phyloP scores from a whole-genome alignment of 768 basidiomycete genomes.

The Agaricus subrufescens region DNA sequence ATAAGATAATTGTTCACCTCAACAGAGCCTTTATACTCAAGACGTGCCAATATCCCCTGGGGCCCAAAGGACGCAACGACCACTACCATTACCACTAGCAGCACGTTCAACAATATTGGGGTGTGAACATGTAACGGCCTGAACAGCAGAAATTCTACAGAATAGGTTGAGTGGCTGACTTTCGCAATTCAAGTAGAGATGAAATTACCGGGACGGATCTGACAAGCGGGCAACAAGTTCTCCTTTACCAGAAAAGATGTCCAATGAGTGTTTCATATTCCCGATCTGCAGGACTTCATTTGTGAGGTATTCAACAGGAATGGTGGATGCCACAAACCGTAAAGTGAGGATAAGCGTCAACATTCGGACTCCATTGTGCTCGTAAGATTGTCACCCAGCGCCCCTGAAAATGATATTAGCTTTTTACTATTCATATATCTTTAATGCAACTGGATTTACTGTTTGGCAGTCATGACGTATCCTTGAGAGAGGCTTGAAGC shows the following conservation, averaged over 20 bases:
- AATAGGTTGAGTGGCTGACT: slow-evolving; percentile 5
- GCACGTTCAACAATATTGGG: slow-evolving; percentile 70
- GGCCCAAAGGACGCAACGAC: slow-evolving; percentile 80
- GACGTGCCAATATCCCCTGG: slow-evolving; percentile 22
- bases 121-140: slow-evolving; percentile 89
- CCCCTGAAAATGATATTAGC: slow-evolving; percentile 40
- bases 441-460: slow-evolving; percentile 31
- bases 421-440: background rate
- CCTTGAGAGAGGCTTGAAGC: slow-evolving; percentile 57
- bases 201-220: slow-evolving; percentile 48
- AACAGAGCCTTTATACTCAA: background rate
- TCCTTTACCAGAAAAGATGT: slow-evolving; percentile 75
- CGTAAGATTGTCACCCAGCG: slow-evolving; percentile 77
- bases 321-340: slow-evolving; percentile 42
- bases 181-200: background rate
- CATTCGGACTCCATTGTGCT: slow-evolving; percentile 76
- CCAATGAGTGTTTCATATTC: slow-evolving; percentile 73
- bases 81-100: slow-evolving; percentile 75
- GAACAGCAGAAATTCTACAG: slow-evolving; percentile 70
- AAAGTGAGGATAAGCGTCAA: slow-evolving; percentile 79
- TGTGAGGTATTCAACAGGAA: background rate
- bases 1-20: background rate
- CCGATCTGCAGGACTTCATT: slow-evolving; percentile 45
- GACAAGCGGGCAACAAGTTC: slow-evolving; percentile 61
- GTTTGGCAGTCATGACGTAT: slow-evolving; percentile 79